phyloP scores from a whole-genome alignment of 495 filamentous ascomycete genomes.

The Penicillium flavigenum region DNA sequence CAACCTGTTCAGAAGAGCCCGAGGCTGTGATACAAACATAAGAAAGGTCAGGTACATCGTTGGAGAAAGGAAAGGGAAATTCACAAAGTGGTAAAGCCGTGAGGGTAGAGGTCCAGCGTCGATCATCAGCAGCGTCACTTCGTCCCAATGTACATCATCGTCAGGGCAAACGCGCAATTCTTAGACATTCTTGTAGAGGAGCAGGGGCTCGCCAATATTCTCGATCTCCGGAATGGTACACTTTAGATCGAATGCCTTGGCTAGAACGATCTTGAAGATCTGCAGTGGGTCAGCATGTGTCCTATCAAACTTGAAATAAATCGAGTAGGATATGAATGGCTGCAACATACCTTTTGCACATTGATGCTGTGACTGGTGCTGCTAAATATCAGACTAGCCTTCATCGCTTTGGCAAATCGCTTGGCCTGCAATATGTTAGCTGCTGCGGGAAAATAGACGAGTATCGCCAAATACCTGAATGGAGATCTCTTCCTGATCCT shows the following conservation, averaged over 20 bases:
- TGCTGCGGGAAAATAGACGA: no score
- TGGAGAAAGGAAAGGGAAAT: conserved; percentile 19
- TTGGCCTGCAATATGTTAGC: conserved; percentile 62
- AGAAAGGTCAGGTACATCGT: conserved; percentile 28
- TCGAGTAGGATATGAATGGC: background rate
- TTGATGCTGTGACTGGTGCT: conserved; percentile 99
- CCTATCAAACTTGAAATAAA: background rate
- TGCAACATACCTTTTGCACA: conserved; percentile 81
- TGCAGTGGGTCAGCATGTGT: conserved; percentile 39
- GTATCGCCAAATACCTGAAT: conserved; percentile 65
- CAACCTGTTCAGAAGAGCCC: background rate
- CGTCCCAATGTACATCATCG: conserved; percentile 44
- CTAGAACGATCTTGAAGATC: conserved; percentile 99
- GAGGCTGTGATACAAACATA: conserved; percentile 14
- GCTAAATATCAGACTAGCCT: conserved; percentile 93
- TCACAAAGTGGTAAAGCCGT: conserved; percentile 21
- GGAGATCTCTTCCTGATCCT: conserved; percentile 97
- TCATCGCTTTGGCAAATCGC: conserved; percentile 97
- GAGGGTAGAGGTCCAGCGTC: conserved; percentile 32
- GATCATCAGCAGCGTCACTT: conserved; percentile 42
- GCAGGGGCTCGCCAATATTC: conserved; percentile 91
- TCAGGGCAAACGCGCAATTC: conserved; percentile 22
- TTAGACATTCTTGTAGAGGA: conserved; percentile 83
- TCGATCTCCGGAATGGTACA: conserved; percentile 99
- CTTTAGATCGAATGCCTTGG: conserved; percentile 97